These are phyloP conservation scores for Sporothrix inflata DNA, from an alignment of 2,329 filamentous ascomycete genomes.

Conservation along the genomic window DNA sequence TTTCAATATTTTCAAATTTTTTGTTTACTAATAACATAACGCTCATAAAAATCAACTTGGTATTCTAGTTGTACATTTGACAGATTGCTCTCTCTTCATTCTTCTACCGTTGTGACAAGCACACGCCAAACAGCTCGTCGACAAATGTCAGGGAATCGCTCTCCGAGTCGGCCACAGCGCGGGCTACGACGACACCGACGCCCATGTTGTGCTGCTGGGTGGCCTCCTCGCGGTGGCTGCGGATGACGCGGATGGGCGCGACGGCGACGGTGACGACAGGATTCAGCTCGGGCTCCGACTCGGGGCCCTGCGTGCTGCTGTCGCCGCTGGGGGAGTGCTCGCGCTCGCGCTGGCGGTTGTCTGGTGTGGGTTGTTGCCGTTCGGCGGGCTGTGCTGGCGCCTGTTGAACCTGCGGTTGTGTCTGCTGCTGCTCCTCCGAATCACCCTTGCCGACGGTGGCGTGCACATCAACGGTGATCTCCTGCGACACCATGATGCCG, in stretches of 20 bases:
- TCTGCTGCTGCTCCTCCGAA: background rate
- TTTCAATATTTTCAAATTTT: background rate
- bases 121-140: conserved; percentile 29
- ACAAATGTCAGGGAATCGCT: conserved; percentile 25
- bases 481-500: conserved; percentile 33
- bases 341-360: conserved; percentile 1
- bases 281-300: background rate
- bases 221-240: conserved; percentile 19
- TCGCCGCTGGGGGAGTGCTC: background rate
- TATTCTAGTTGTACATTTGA: conserved; percentile 2
- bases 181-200: conserved; percentile 23
- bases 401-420: background rate
- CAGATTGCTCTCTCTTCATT: too few species aligned
- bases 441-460: conserved; percentile 17
- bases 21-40: background rate
- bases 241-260: conserved; percentile 25
- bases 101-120: conserved; percentile 23
- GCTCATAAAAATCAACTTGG: conserved; percentile 5
- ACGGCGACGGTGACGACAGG: conserved; percentile 5
- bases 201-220: conserved; percentile 21
- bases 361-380: background rate
- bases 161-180: conserved; percentile 21
- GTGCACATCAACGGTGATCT: conserved; percentile 29
- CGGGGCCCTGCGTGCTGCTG: background rate
- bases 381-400: background rate